These are phyloP conservation scores for Auriscalpium vulgare DNA, from an alignment of 768 basidiomycete species.

Conservation along the genomic window DNA sequence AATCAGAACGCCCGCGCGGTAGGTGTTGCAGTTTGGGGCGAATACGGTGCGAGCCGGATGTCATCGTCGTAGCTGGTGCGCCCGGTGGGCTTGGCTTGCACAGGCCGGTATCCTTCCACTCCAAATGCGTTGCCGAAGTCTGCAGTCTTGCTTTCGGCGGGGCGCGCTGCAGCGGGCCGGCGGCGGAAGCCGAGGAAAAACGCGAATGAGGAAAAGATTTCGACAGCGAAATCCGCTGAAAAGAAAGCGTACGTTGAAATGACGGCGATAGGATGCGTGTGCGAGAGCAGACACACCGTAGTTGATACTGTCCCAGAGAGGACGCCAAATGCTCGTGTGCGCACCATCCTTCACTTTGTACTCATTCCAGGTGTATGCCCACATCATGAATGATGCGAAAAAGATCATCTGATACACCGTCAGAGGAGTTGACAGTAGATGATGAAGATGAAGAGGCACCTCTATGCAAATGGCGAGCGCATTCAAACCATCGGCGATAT, in stretches of 20 bases:
- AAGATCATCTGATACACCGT: slow-evolving; percentile 61
- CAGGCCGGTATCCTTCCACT: background rate
- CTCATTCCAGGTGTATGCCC: slow-evolving; percentile 71
- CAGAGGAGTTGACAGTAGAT: background rate
- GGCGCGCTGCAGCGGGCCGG: slow-evolving; percentile 21
- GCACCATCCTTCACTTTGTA: slow-evolving; percentile 39
- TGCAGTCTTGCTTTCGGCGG: background rate
- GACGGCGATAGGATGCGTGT: slow-evolving; percentile 2
- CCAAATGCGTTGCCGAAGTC: slow-evolving; percentile 8
- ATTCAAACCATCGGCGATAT: slow-evolving; percentile 77
- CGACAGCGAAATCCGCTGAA: slow-evolving; percentile 55
- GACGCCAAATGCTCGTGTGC: slow-evolving; percentile 55
- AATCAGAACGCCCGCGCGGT: no score
- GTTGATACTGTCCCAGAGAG: slow-evolving; percentile 62
- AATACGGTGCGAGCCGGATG: slow-evolving; percentile 3
- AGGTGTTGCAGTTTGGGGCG: background rate
- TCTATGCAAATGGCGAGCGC: slow-evolving; percentile 81
- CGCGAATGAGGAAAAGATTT: slow-evolving; percentile 54
- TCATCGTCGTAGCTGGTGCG: slow-evolving; percentile 7
- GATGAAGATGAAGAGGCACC: slow-evolving; percentile 30
- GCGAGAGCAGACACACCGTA: slow-evolving; percentile 26
- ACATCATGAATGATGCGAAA: slow-evolving; percentile 71
- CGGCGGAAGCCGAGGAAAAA: slow-evolving; percentile 46
- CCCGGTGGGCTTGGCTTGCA: background rate
- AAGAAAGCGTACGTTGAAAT: no score